A percentile compares a stretch with the other conserved stretches of the same genome.
Evolutionary conservation across 352 stramenopile genomes (phyloP).

Genomic region (Pythium brachiatum): DNA sequence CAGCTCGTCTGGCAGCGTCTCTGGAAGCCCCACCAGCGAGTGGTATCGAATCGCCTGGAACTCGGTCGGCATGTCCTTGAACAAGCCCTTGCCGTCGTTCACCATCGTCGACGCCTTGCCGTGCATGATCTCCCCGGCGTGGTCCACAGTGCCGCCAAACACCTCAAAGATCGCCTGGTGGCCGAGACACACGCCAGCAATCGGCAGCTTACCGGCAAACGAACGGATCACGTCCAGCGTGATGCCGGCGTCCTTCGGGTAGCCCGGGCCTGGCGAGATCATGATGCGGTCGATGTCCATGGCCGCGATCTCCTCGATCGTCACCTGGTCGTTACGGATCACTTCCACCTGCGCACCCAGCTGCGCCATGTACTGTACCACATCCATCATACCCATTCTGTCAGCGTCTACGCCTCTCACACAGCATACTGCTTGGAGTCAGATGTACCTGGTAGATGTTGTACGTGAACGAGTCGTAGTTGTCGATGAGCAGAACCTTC

Average conservation of each 20-base stretch:
- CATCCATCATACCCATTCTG: not conserved
- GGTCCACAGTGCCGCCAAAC: conserved; percentile 80
- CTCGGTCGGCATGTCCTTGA: conserved; percentile 74
- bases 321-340: conserved; percentile 83
- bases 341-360: conserved; percentile 79
- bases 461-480: conserved; percentile 92
- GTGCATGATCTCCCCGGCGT: conserved; percentile 87
- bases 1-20: conserved; percentile 75
- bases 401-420: not conserved
- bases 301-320: conserved; percentile 68
- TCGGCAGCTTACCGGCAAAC: conserved; percentile 80
- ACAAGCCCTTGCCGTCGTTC: conserved; percentile 83
- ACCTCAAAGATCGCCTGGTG: conserved; percentile 89
- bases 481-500: conserved; percentile 86
- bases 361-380: conserved; percentile 79
- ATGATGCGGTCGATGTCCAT: conserved; percentile 84
- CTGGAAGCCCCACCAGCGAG: conserved; percentile 77
- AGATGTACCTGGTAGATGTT: conserved; percentile 82
- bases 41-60: conserved; percentile 88
- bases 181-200: conserved; percentile 81
- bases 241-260: conserved; percentile 78
- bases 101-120: conserved; percentile 84
- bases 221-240: conserved; percentile 81
- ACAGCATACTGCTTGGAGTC: too few relatives aligned
- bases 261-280: conserved; percentile 84